Evolutionary conservation across 208 protist genomes (phyloP), one percentile per base, ranked within the genome.

Genomic region (Jaenimonas drosophilae): DNA sequence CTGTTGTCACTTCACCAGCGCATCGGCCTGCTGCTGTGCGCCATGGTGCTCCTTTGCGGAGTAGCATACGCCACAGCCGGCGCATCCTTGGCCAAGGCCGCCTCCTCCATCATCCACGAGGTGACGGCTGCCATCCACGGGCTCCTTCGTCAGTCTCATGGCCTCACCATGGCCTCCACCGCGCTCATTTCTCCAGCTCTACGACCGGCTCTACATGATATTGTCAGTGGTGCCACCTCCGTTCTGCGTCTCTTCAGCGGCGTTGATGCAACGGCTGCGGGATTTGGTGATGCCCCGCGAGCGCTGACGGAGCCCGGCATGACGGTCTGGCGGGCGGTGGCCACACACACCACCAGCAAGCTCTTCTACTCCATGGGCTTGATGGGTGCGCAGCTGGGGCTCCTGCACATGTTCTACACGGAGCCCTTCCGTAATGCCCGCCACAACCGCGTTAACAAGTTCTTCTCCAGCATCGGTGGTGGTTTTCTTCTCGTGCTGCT

Each of bases 361-460:
- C 68, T 81, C n/a, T 46, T 71, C 28, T 76, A 73, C 48, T 60
- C 68, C 5, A 33, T 70, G 14, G 72, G 79, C 17, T 65, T 60
- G 25, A 64, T 75, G 24, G 11, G 42, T 21, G 59, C 54, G 11
- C 58, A 83, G 59, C 30, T 83, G 39, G 17, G 40, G 28, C 56
- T 88, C n/a, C 34, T 88, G 4, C 50, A 53, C 6, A 20, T 78
- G 2, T 54, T 88, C 50, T 74, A 79, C 60, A 47, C 54, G 41
- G 57, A 73, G 55, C 65, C 51, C 14, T 64, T 58, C 50, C 37
- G 57, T 57, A 75, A 70, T 61, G 59, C 46, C 26, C 59, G 46
- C 38, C 33, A 25, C 36, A 75, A 80, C 58, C 47, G 47, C 31
- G 25, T 56, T 39, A 68, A 64, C 55, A 38, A 33, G 12, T 61